Conservation (phyloP, 345 rosid genomes). For the Linum tenue region DNA sequence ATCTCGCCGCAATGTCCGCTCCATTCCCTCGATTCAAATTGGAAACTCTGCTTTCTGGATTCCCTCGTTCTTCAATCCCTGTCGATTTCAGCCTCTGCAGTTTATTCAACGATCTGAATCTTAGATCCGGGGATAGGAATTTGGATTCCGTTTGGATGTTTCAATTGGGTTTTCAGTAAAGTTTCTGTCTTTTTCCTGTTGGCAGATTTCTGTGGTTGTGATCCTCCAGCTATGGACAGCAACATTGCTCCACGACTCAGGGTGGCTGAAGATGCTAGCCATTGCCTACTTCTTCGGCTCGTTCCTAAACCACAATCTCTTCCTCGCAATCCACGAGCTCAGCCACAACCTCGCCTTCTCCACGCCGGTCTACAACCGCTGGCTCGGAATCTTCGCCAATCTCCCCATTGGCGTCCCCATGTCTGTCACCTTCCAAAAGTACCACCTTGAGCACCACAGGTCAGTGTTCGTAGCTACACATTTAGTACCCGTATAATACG, state of each 20-base stretch:
- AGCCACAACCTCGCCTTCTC: constrained; percentile 91
- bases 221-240: constrained; percentile 63
- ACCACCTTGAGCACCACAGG: constrained; percentile 78
- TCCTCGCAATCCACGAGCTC: constrained; percentile 83
- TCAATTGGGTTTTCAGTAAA: neutral
- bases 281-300: constrained; percentile 74
- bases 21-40: neutral
- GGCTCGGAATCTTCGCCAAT: constrained; percentile 84
- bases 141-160: neutral
- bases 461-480: too few species aligned
- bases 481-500: too few species aligned
- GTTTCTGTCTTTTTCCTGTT: neutral
- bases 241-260: constrained; percentile 43
- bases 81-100: too few species aligned
- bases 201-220: constrained; percentile 63
- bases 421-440: constrained; percentile 83
- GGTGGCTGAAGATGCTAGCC: constrained; percentile 62
- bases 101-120: too few species aligned
- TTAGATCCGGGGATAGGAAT: too few species aligned
- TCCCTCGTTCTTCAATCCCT: too few species aligned
- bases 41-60: too few species aligned
- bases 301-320: constrained; percentile 84
- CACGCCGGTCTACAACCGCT: constrained; percentile 61
- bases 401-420: constrained; percentile 88
- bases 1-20: too few species aligned